These are phyloP conservation scores for Phlebiopsis flavidoalba DNA, from an alignment of 768 basidiomycete species.

Conservation along the genomic window DNA sequence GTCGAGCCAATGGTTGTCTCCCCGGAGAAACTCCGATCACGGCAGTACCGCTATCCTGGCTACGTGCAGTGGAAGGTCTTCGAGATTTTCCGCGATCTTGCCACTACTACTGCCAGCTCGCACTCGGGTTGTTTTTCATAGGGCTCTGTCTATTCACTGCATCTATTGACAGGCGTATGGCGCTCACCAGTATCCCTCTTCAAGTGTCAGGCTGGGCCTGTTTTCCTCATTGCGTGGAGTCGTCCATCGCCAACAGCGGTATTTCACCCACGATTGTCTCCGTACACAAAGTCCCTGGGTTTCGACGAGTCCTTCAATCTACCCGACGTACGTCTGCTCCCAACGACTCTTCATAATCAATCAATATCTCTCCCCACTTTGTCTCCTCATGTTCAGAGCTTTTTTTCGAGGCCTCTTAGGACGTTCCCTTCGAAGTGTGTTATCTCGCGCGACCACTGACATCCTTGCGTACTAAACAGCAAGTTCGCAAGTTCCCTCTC, in stretches of 20 bases:
- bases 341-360: not conserved
- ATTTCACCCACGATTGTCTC: slow-evolving; percentile 1
- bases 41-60: not conserved
- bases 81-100: not conserved
- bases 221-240: not conserved
- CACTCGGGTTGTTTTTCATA: not conserved
- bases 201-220: not conserved
- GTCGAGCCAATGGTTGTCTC: not conserved
- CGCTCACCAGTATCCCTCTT: not conserved
- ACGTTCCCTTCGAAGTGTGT: no score
- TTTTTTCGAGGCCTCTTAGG: no score
- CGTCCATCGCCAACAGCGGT: slow-evolving; percentile 3
- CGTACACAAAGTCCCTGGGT: slow-evolving; percentile 2
- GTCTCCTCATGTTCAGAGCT: no score
- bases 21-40: not conserved
- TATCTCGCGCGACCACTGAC: no score
- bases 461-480: no score
- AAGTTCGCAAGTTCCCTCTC: no score
- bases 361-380: not conserved
- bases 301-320: not conserved
- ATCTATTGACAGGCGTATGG: not conserved
- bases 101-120: not conserved
- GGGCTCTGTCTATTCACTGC: not conserved
- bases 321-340: not conserved
- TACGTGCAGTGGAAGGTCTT: not conserved